Conservation (phyloP, 371 early-diverging fungal species). For the Actinomortierella ambigua region DNA sequence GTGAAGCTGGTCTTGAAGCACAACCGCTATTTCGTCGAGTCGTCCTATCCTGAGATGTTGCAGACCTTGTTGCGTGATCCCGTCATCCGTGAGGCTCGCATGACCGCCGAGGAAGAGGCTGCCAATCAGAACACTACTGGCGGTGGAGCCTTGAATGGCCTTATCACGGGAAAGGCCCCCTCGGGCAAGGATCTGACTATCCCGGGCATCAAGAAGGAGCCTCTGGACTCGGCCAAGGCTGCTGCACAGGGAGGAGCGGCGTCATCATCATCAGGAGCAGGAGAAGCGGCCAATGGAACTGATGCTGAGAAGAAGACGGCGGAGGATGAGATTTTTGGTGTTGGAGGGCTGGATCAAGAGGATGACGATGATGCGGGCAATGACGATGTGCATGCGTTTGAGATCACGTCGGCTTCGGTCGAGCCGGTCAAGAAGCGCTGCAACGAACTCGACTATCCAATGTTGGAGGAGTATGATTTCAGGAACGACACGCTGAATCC, state of each 20-base stretch:
- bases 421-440: conserved; percentile 95
- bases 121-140: conserved; percentile 2
- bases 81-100: conserved; percentile 74
- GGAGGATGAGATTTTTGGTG: conserved; percentile 61
- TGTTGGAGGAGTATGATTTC: conserved; percentile 99
- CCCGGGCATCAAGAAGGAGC: conserved; percentile 56
- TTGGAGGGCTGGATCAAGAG: conserved; percentile 65
- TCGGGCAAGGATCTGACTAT: conserved; percentile 66
- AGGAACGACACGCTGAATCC: conserved; percentile 89
- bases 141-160: conserved; percentile 13
- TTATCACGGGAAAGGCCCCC: conserved; percentile 55
- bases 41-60: conserved; percentile 84
- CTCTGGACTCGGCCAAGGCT: conserved; percentile 36
- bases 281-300: conserved; percentile 24
- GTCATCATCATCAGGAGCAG: conserved; percentile 17
- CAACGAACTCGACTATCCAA: conserved; percentile 95
- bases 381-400: conserved; percentile 85
- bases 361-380: conserved; percentile 73
- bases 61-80: conserved; percentile 86
- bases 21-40: conserved; percentile 95
- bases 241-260: conserved; percentile 20
- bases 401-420: conserved; percentile 80
- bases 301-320: conserved; percentile 38
- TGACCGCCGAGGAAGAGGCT: conserved; percentile 47
- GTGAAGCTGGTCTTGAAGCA: conserved; percentile 97